Evolutionary conservation across 306 rosid species (phyloP).

Genomic region (Glycyrrhiza uralensis): DNA sequence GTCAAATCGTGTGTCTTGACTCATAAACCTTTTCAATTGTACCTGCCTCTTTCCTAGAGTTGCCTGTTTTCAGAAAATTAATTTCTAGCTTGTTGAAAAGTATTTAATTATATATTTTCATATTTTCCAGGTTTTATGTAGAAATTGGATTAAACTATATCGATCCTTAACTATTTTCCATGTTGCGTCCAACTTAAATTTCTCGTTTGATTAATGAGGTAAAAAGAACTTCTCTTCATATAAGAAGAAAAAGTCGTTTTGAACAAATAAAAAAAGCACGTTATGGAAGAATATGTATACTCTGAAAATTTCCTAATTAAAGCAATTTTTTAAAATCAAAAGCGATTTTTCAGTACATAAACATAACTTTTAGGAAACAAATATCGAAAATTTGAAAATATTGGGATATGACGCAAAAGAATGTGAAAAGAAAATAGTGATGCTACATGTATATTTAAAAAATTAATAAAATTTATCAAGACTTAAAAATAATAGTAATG

Average conservation of each 20-base stretch:
- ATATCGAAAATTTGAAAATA: neutral
- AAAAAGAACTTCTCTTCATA: neutral
- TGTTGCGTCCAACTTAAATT: neutral
- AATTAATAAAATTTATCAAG: too few relatives aligned
- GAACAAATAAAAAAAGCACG: neutral
- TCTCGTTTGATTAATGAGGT: too few relatives aligned
- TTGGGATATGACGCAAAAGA: neutral
- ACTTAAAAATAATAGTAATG: too few relatives aligned
- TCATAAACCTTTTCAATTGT: neutral
- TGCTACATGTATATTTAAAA: neutral
- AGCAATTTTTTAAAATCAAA: neutral
- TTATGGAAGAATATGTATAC: neutral
- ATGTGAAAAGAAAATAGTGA: neutral
- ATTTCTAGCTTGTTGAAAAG: conserved; percentile 1
- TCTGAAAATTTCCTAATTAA: neutral
- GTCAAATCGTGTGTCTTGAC: conserved; percentile 21
- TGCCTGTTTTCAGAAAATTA: neutral
- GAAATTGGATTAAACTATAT: neutral
- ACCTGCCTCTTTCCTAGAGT: neutral
- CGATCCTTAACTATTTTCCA: neutral
- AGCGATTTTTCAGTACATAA: too few relatives aligned
- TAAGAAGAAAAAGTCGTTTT: neutral
- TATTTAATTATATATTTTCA: neutral
- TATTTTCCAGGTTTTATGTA: neutral
- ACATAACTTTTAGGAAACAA: neutral